Base-by-base conservation (phyloP, 768 basidiomycete species). In the Tulasnella sp. region DNA sequence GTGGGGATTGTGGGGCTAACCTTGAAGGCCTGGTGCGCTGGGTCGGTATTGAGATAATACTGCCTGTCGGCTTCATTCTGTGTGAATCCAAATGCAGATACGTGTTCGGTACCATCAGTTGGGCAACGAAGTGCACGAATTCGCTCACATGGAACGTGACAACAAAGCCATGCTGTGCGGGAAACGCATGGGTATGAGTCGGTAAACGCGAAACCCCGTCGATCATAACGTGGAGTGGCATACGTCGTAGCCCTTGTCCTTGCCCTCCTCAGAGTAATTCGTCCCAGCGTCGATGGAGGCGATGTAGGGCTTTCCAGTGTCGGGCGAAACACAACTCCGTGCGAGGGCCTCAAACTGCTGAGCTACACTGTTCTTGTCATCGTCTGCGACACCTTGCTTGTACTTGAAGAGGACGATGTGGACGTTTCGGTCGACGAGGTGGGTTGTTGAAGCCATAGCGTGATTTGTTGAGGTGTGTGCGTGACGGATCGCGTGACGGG, bases 401-500 rank as follows among this genome's bases (percentile, higher is more conserved):
- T 57, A 57, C 41, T 45, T 43, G 41, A 57, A 57, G 29, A 49
- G 27, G 3, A 57, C 54, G 29, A 57, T 46, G 41, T 57, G 54
- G 15, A 45, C 17, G 23, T 49, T 49, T 17, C 17, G n/a, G n/a
- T n/a, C n/a, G 36, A 34, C 31, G 11, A 25, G 4, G 17, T 14
- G 5, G 23, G 49, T 14, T 14, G 15, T 9, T 9, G 43, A 9
- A 46, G 43, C n/a, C 23, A n/a, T n/a, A n/a, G n/a, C n/a, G n/a
- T n/a, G n/a, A n/a, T n/a, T n/a, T n/a, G n/a, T n/a, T n/a, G n/a
- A n/a, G n/a, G n/a, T n/a, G n/a, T n/a, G n/a, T n/a, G n/a, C n/a
- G n/a, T n/a, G n/a, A n/a, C n/a, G n/a, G n/a, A n/a, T n/a, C n/a
- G n/a, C n/a, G n/a, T n/a, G n/a, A n/a, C n/a, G n/a, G n/a, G n/a